Evolutionary conservation across 1,284 basidiomycete genomes (phyloP).

Genomic region (Ustilago xerochloae): DNA sequence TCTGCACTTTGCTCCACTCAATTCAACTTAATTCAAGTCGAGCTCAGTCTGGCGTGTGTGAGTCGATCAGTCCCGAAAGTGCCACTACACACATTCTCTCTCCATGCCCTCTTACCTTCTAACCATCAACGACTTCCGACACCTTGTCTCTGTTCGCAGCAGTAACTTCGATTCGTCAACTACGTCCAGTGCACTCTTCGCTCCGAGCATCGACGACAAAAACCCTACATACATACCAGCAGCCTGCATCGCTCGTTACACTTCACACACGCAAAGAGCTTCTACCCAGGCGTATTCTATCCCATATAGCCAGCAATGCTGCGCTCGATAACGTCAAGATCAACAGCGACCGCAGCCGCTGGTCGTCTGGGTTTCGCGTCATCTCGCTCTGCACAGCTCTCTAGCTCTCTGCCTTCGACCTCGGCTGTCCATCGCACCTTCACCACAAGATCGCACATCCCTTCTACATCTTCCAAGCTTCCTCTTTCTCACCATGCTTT

Average conservation of each 20-base stretch:
- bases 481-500: constrained; percentile 3
- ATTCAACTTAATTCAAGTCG: neutral
- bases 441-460: constrained; percentile 21
- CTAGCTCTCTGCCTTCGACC: constrained; percentile 3
- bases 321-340: constrained; percentile 45
- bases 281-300: neutral
- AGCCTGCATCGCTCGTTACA: neutral
- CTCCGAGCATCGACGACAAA: neutral
- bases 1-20: no score
- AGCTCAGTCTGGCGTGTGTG: neutral
- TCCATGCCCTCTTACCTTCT: neutral
- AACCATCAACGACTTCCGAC: neutral
- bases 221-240: neutral
- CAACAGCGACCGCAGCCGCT: constrained; percentile 7
- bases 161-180: neutral
- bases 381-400: constrained; percentile 14
- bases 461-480: constrained; percentile 14
- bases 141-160: neutral
- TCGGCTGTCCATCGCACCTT: constrained; percentile 21
- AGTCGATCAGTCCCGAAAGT: neutral
- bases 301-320: constrained; percentile 25
- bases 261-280: neutral
- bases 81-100: neutral
- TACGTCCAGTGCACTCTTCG: neutral
- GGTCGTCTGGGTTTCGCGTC: constrained; percentile 20